Evolutionary conservation across 2,329 filamentous ascomycete genomes (phyloP), one percentile per base, ranked within the genome.

Genomic region (Pseudogymnoascus sp.): DNA sequence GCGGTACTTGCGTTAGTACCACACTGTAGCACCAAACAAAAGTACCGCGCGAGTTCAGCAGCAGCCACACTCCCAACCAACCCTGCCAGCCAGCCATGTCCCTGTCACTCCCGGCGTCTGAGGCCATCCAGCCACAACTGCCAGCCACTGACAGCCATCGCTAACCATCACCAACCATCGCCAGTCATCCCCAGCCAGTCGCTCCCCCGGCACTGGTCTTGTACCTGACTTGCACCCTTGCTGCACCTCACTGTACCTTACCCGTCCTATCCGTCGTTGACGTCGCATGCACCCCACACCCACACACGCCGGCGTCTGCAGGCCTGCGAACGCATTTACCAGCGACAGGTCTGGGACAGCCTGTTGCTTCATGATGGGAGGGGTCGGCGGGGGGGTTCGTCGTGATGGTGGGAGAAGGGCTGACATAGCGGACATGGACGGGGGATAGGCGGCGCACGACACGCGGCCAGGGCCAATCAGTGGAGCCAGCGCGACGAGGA

Each of bases 331-430:
- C 28, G 50, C 50, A 56, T 56, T 56, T 56, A 56, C 50, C 50
- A 56, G 50, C 50, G 50, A 56, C 50, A 56, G 50, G 28, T 56
- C 50, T 56, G 28, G 50, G 50, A 56, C 50, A 56, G 28, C 50
- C 50, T 56, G n/a, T 28, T 56, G 50, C 50, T 56, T 56, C 50
- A 56, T 56, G 26, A 56, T 56, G 50, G 50, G 50, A 56, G 50
- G 50, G 50, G 28, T 33, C 4, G 8, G 46, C 12, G 24, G 16
- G 50, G 50, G 14, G n/a, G 50, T 33, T 56, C 28, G 33, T 56
- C 50, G 50, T 6, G 19, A 33, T 22, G 33, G 4, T 56, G n/a
- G 16, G 28, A 4, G 50, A 33, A 28, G 14, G 28, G n/a, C 28
- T 7, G 50, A 2, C 50, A 56, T 22, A 3, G 50, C 14, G 8